phyloP scores from a whole-genome alignment of 2,329 filamentous ascomycete genomes.

The Stemphylium lycopersici region DNA sequence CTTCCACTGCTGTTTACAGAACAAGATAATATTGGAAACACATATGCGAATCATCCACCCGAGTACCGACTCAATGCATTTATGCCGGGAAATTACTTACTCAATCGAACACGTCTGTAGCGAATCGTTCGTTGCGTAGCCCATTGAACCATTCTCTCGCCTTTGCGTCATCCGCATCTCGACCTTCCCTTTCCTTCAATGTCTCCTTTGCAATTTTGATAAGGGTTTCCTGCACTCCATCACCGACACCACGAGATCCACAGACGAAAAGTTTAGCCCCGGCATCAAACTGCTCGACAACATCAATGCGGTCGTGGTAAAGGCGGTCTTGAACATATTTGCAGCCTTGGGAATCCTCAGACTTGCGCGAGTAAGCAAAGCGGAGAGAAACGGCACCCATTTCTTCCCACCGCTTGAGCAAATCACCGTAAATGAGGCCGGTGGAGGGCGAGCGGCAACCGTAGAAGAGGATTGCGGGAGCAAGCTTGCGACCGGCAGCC shows the following conservation, averaged over 20 bases:
- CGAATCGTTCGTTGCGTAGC: slow-evolving; percentile 51
- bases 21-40: too few species aligned
- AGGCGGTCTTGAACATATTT: slow-evolving; percentile 62
- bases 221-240: slow-evolving; percentile 51
- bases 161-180: slow-evolving; percentile 47
- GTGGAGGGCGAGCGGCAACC: slow-evolving; percentile 63
- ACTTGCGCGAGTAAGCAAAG: slow-evolving; percentile 63
- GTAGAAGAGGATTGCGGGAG: slow-evolving; percentile 68
- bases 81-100: neutral
- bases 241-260: slow-evolving; percentile 59
- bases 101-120: slow-evolving; percentile 12
- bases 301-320: slow-evolving; percentile 54
- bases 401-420: slow-evolving; percentile 65
- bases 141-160: slow-evolving; percentile 55
- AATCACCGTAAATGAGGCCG: slow-evolving; percentile 67
- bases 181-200: slow-evolving; percentile 48
- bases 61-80: too few species aligned
- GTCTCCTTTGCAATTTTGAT: slow-evolving; percentile 53
- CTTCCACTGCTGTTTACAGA: too few species aligned
- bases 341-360: slow-evolving; percentile 54
- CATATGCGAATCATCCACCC: too few species aligned
- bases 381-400: slow-evolving; percentile 66
- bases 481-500: slow-evolving; percentile 59
- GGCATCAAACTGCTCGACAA: slow-evolving; percentile 53
- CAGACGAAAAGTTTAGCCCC: slow-evolving; percentile 69